These are phyloP conservation scores for Talaromyces sp. DNA, from an alignment of 2,329 filamentous ascomycete species.

Conservation along the genomic window DNA sequence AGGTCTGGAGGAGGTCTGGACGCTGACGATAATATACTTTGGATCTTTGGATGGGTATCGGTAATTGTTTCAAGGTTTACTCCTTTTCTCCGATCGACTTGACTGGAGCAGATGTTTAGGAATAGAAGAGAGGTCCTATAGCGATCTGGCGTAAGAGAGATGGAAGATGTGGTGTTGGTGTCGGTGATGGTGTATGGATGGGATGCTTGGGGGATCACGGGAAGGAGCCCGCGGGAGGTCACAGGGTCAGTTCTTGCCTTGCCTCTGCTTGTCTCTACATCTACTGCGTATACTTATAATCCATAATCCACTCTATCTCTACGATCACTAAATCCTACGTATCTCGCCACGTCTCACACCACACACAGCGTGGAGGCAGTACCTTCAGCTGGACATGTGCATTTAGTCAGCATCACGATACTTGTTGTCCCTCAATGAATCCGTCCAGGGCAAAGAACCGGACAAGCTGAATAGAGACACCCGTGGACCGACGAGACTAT, in stretches of 20 bases:
- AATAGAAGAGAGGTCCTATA: neutral
- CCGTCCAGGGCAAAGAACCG: neutral
- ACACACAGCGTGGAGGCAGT: neutral
- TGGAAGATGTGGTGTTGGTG: neutral
- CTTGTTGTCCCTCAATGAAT: neutral
- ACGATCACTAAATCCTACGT: neutral
- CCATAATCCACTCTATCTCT: neutral
- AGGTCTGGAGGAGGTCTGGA: conserved; percentile 1
- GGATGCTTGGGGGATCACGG: conserved; percentile 11
- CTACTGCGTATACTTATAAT: neutral
- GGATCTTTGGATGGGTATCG: neutral
- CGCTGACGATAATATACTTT: neutral
- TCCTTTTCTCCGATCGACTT: neutral
- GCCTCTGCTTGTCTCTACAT: neutral
- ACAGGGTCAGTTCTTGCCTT: conserved; percentile 7
- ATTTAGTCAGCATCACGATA: neutral
- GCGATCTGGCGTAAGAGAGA: neutral
- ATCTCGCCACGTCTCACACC: neutral
- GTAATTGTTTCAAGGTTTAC: neutral
- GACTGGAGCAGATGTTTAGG: neutral
- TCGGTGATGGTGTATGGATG: neutral
- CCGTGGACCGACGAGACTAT: neutral
- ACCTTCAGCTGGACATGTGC: conserved; percentile 10
- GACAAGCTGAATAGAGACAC: neutral
- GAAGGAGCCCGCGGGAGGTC: conserved; percentile 12